Evolutionary conservation across 1,284 basidiomycete genomes (phyloP), one percentile per base, ranked within the genome.

Genomic region (Ceratobasidium sp.): DNA sequence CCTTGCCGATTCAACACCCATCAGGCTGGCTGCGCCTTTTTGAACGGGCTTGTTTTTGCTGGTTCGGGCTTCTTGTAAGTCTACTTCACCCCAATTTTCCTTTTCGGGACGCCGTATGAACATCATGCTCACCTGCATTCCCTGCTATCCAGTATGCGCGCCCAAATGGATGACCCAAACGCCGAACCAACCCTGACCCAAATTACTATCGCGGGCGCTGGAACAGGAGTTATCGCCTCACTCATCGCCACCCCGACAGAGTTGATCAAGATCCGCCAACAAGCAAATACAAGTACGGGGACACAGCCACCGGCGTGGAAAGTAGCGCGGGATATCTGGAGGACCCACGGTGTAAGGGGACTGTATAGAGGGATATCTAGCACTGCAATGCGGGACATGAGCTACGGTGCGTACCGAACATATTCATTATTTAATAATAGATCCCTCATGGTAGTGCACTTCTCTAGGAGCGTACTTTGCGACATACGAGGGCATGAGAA

Each of bases 231-330:
- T 10, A 80, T 91, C 10, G 87, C 86, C 8, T 87, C 92, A 91
- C 74, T 92, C 8, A 79, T 95, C 50, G 91, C 91, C 1, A 89
- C 90, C 1, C 93, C 93, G 0, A 90, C 87, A 13, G 93, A 96
- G 74, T 82, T 94, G 0, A 83, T 95, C 79, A 96, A 95, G 82
- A 92, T 94, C 75, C 86, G 89, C 12, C 92, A 95, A 73, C 89
- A 91, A 73, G 80, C 83, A 78, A 81, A 87, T 72, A 75, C 83
- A 75, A 53, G 79, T 76, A 32, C 77, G 73, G 1, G 75, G 75
- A 70, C 71, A 75, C 69, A 78, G 74, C 73, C 80, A 71, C 80
- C 85, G 70, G 79, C 86, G 0, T 76, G 82, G 27, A 78, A 80
- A 38, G 83, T 93, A 32, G 82, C 86, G 1, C 75, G 78, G 45